These are phyloP conservation scores for Sorghum bicolor DNA, from an alignment of 176 grass and related monocot species.

Conservation along the genomic window DNA sequence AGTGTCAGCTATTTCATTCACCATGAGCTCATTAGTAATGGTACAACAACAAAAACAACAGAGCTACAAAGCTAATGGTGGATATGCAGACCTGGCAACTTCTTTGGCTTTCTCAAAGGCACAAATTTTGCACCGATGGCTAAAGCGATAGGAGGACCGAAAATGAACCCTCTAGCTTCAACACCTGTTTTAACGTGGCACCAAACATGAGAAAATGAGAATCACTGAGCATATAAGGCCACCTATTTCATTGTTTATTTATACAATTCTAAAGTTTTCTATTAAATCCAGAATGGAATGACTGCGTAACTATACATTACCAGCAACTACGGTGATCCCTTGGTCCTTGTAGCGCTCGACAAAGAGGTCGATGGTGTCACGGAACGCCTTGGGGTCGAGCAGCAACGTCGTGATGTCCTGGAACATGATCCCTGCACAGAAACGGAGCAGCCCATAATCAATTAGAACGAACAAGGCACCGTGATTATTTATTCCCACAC, in stretches of 20 bases:
- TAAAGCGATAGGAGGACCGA: constrained; percentile 91
- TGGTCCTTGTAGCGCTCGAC: constrained; percentile 88
- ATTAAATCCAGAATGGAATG: not conserved
- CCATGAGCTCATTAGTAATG: not conserved
- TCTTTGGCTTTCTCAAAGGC: constrained; percentile 92
- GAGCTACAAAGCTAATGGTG: not conserved
- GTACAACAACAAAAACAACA: not conserved
- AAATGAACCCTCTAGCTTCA: constrained; percentile 98
- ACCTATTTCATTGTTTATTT: not conserved
- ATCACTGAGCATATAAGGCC: not conserved
- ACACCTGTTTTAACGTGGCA: constrained; percentile 54
- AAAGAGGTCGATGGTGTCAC: constrained; percentile 82
- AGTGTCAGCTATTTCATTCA: constrained; percentile 25
- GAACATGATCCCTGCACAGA: constrained; percentile 69
- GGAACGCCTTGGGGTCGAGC: constrained; percentile 69
- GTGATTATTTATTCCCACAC: not conserved
- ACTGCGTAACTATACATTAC: constrained; percentile 28
- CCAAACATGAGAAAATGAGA: not conserved
- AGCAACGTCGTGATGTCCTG: constrained; percentile 97
- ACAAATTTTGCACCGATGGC: constrained; percentile 97
- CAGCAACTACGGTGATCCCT: constrained; percentile 74
- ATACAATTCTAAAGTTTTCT: not conserved
- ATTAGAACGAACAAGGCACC: not conserved
- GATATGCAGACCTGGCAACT: constrained; percentile 67
- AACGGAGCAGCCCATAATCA: not conserved